These are phyloP conservation scores for Typha latifolia DNA, from an alignment of 176 grass and related monocot species.

Conservation along the genomic window DNA sequence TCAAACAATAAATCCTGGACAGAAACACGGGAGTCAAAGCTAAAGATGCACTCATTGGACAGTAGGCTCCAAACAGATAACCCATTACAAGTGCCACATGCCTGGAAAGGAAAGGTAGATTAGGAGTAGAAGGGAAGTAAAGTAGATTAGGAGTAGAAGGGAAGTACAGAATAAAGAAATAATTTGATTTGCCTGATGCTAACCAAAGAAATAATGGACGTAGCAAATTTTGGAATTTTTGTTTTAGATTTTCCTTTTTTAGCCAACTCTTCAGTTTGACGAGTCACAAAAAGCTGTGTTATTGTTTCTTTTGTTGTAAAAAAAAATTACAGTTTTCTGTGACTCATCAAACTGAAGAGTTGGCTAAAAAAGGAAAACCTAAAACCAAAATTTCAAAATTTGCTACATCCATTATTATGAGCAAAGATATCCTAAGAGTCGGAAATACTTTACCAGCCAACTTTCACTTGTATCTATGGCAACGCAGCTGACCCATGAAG, in stretches of 20 bases:
- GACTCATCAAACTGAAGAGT: too few relatives aligned
- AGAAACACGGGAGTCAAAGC: conserved; percentile 43
- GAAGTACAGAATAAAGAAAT: conserved; percentile 1
- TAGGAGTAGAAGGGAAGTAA: background rate
- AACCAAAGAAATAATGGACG: background rate
- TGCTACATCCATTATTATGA: background rate
- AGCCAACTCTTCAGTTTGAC: too few relatives aligned
- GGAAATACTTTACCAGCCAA: conserved; percentile 68
- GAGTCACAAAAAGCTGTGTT: too few relatives aligned
- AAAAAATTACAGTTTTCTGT: too few relatives aligned
- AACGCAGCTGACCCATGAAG: conserved; percentile 68
- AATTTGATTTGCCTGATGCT: background rate
- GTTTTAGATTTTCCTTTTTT: background rate
- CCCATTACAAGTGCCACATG: conserved; percentile 55
- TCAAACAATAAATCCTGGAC: conserved; percentile 86
- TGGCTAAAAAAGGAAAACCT: background rate
- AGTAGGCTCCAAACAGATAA: conserved; percentile 90
- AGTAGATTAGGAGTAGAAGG: background rate
- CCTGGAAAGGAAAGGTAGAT: conserved; percentile 25
- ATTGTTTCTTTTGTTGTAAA: too few relatives aligned
- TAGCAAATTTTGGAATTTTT: background rate
- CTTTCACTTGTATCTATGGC: conserved; percentile 80
- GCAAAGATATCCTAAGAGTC: background rate
- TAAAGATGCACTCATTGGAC: conserved; percentile 84
- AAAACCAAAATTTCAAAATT: background rate